A percentile compares a stretch with the other conserved stretches of the same genome.
Conservation (phyloP, 108 stramenopile genomes). For the Aurantiochytrium sp. region DNA sequence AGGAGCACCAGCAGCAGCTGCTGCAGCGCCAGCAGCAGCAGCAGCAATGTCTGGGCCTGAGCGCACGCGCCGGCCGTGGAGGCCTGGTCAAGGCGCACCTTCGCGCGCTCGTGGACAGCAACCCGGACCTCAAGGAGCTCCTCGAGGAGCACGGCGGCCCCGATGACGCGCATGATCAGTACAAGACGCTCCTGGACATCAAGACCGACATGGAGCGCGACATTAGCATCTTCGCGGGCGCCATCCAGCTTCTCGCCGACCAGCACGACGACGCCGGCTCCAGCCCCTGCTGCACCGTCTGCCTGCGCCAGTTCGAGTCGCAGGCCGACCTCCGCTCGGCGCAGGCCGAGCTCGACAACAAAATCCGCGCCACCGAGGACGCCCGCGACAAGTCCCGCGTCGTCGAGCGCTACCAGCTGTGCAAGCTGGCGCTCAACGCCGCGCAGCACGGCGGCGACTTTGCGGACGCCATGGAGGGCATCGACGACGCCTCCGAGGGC, state of each 20-base stretch:
- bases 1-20: neutral
- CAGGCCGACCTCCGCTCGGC: neutral
- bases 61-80: neutral
- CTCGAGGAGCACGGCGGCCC: slow-evolving; percentile 17
- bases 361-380: neutral
- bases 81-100: neutral
- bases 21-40: neutral
- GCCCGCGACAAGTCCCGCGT: neutral
- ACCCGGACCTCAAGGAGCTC: neutral
- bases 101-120: neutral
- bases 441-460: neutral
- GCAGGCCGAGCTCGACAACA: neutral
- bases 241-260: neutral
- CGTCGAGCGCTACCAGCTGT: neutral
- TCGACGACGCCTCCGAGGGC: neutral
- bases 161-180: neutral
- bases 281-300: slow-evolving; percentile 2
- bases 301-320: neutral
- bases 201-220: neutral
- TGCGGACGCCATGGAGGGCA: neutral
- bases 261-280: neutral
- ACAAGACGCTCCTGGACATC: neutral
- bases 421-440: neutral
- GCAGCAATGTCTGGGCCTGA: neutral
- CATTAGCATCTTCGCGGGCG: slow-evolving; percentile 27